Evolutionary conservation across 2,329 filamentous ascomycete genomes (phyloP), one percentile per base, ranked within the genome.

Genomic region (Fusarium sp.): DNA sequence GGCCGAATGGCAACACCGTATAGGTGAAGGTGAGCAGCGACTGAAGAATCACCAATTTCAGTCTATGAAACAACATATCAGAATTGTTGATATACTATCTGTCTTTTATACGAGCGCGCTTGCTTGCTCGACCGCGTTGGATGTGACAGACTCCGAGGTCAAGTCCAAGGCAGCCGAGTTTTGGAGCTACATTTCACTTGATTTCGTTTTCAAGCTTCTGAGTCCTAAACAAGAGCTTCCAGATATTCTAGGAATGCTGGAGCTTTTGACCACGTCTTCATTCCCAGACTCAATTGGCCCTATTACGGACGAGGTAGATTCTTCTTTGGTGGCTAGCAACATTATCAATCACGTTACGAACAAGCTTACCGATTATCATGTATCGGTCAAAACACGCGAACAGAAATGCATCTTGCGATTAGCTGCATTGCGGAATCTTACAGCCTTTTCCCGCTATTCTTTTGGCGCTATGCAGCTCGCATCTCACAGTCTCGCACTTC

Each of bases 381-480:
- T 76, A 6, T 58, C 72, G 1, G 65, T 78, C 5, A 73, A 72
- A 3, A 77, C 77, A 2, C 69, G 68, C 19, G 74, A 72, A 11
- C 75, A 78, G 65, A 80, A 75, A 61, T 79, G 81, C 40, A 73
- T 74, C 13, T 75, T 83, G 61, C 76, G 79, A 55, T 67, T 81
- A 74, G 72, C 82, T 64, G 73, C 83, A 9, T 70, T 89, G 36
- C 79, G 80, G 41, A 82, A 86, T 2, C 76, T 89, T 12, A 78
- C 82, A n/a, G 79, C 83, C 2, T 88, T 93, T 72, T 84, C 86
- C 2, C 78, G 81, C 6, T 85, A 85, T n/a, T 76, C 82, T 0
- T 86, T 90, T 68, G 89, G 89, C 8, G 83, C 85, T 2, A 73
- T 80, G 24, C 85, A 90, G 41, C 82, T 97, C 8, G 90, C 89